These are phyloP conservation scores for Plasmodium yoelii DNA, from an alignment of 169 alveolate genomes.

Conservation along the genomic window DNA sequence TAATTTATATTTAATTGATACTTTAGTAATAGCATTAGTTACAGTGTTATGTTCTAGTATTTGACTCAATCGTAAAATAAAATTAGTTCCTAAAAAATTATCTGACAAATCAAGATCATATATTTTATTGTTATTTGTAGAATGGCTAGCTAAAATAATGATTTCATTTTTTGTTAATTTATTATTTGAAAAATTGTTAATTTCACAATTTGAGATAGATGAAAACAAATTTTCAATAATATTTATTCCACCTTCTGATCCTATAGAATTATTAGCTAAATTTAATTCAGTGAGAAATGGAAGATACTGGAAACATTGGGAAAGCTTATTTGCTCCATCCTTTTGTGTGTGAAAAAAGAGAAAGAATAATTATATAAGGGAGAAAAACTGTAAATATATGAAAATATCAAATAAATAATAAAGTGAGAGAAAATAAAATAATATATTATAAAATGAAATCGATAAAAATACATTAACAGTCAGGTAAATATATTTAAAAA, in stretches of 20 bases:
- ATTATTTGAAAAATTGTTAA: too few species aligned
- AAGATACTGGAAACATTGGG: constrained; percentile 38
- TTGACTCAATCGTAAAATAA: constrained; percentile 14
- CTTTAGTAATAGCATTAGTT: neutral
- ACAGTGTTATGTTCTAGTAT: neutral
- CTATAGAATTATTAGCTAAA: constrained; percentile 33
- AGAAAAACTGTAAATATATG: neutral
- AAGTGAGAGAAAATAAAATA: too few species aligned
- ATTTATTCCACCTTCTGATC: constrained; percentile 22
- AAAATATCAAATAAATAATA: neutral
- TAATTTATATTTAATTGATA: constrained; percentile 3
- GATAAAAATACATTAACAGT: neutral
- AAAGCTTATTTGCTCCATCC: constrained; percentile 58
- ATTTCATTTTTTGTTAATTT: too few species aligned
- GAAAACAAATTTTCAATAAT: constrained; percentile 39
- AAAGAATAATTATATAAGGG: neutral
- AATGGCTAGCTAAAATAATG: neutral
- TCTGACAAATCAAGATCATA: constrained; percentile 48
- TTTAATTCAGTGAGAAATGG: constrained; percentile 21
- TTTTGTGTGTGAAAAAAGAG: constrained; percentile 1
- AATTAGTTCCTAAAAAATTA: constrained; percentile 12
- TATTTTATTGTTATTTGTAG: constrained; percentile 2
- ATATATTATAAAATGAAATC: neutral
- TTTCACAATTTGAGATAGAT: neutral
- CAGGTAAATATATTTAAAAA: neutral